Evolutionary conservation across 345 rosid species (phyloP).

Genomic region (Gossypium arboreum): DNA sequence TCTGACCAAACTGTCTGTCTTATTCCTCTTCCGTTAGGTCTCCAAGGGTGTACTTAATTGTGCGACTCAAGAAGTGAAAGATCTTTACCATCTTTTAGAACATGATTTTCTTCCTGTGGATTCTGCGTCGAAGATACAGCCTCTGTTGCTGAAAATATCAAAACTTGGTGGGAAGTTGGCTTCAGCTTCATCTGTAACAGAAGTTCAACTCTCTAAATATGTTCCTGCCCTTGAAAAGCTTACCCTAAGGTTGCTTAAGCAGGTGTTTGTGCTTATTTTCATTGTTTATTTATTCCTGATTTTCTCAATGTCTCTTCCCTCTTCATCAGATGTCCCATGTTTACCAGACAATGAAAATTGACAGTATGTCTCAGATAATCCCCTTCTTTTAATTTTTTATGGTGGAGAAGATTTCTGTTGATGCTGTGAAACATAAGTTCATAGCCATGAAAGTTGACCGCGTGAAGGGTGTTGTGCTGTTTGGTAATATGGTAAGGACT

Average conservation of each 20-base stretch:
- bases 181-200: conserved; percentile 87
- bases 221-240: conserved; percentile 84
- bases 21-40: conserved; percentile 36
- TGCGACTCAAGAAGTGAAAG: conserved; percentile 96
- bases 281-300: background rate
- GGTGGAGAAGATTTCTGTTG: conserved; percentile 90
- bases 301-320: background rate
- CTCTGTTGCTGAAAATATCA: conserved; percentile 66
- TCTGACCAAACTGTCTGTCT: background rate
- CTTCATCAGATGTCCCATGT: conserved; percentile 78
- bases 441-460: conserved; percentile 88
- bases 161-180: conserved; percentile 88
- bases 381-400: conserved; percentile 79
- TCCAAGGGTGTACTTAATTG: conserved; percentile 88
- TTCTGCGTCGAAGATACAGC: conserved; percentile 75
- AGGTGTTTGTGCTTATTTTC: conserved; percentile 43
- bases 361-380: conserved; percentile 70
- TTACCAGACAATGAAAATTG: conserved; percentile 79
- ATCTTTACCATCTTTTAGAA: conserved; percentile 85
- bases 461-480: conserved; percentile 65
- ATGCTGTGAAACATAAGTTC: conserved; percentile 80
- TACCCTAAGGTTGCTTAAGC: conserved; percentile 83
- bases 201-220: conserved; percentile 78
- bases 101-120: conserved; percentile 85
- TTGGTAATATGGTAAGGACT: conserved; percentile 56